Conservation (phyloP, 1,284 basidiomycete genomes). For the Boletus sp. region DNA sequence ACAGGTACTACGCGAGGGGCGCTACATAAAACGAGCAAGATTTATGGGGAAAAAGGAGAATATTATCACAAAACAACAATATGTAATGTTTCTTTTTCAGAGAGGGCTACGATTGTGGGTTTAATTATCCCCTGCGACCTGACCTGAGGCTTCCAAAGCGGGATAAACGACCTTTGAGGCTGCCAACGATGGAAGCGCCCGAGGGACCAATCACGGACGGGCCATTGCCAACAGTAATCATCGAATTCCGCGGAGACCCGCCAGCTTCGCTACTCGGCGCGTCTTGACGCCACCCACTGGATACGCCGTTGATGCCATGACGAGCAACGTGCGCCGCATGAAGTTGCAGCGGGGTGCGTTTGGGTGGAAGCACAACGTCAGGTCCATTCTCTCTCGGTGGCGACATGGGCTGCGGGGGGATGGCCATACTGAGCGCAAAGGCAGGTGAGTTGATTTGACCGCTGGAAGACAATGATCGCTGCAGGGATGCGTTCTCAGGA, state of each 20-base stretch:
- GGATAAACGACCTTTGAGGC: conserved; percentile 62
- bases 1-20: neutral
- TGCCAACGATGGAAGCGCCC: conserved; percentile 49
- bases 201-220: conserved; percentile 41
- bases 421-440: conserved; percentile 42
- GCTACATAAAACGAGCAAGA: conserved; percentile 4
- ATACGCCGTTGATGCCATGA: conserved; percentile 75
- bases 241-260: conserved; percentile 66
- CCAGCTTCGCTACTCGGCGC: conserved; percentile 52
- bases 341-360: conserved; percentile 71
- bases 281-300: conserved; percentile 69
- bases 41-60: neutral
- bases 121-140: conserved; percentile 44
- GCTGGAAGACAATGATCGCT: conserved; percentile 43
- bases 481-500: conserved; percentile 43
- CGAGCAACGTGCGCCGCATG: conserved; percentile 74
- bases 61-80: conserved; percentile 7
- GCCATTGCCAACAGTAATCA: conserved; percentile 59
- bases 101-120: too few relatives aligned
- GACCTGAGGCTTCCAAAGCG: conserved; percentile 71
- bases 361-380: conserved; percentile 35
- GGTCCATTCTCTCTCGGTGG: conserved; percentile 30
- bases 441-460: conserved; percentile 39
- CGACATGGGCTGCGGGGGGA: conserved; percentile 45
- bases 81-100: neutral